These are phyloP conservation scores for Tulasnella sp. DNA, from an alignment of 768 basidiomycete species.

Conservation along the genomic window DNA sequence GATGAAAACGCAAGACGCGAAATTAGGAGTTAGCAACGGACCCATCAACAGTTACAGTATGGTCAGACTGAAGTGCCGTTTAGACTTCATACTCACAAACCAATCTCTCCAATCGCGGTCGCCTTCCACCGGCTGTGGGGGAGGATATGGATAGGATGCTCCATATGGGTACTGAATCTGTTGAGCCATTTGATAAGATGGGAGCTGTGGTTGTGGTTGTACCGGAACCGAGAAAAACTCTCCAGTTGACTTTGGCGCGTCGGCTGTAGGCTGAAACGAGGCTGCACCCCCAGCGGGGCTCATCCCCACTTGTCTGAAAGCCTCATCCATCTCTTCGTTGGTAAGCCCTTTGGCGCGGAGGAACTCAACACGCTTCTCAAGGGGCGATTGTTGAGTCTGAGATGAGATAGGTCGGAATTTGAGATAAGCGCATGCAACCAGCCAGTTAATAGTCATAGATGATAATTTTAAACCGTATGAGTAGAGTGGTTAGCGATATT, in stretches of 20 bases:
- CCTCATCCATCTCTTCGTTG: slow-evolving; percentile 72
- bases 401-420: slow-evolving; percentile 10
- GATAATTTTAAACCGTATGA: no score
- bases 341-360: slow-evolving; percentile 91
- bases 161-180: slow-evolving; percentile 27
- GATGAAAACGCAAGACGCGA: slow-evolving; percentile 19
- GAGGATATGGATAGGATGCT: slow-evolving; percentile 36
- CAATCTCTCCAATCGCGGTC: slow-evolving; percentile 95
- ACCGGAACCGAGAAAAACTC: slow-evolving; percentile 13
- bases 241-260: not conserved
- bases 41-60: slow-evolving; percentile 14
- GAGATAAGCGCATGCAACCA: no score
- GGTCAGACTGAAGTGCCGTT: not conserved
- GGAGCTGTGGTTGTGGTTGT: slow-evolving; percentile 19
- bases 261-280: not conserved
- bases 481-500: no score
- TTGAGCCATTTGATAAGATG: slow-evolving; percentile 4
- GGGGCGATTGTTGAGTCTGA: slow-evolving; percentile 65
- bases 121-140: slow-evolving; percentile 36
- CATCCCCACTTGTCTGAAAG: slow-evolving; percentile 52
- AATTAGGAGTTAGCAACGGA: no score
- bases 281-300: slow-evolving; percentile 14
- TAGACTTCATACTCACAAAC: slow-evolving; percentile 51
- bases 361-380: slow-evolving; percentile 83
- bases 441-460: no score